phyloP scores from a whole-genome alignment of 352 stramenopile species.

The Pythium brassicae region DNA sequence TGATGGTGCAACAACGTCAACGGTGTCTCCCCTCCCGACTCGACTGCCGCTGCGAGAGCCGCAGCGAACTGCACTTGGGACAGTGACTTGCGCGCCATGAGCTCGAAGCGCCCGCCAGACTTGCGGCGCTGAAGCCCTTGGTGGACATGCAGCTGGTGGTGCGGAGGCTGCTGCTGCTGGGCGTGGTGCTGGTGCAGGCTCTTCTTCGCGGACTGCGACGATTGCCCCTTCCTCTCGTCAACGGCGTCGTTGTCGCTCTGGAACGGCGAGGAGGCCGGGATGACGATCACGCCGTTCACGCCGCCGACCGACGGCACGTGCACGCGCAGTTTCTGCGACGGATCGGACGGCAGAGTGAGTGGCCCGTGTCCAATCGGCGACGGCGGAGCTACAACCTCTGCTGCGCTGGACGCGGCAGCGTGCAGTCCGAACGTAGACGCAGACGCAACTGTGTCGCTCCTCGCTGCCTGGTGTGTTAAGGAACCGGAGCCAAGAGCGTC shows the following conservation, averaged over 20 bases:
- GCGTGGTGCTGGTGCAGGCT: slow-evolving; percentile 12
- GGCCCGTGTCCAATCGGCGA: slow-evolving; percentile 46
- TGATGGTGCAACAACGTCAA: background rate
- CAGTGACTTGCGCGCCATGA: slow-evolving; percentile 34
- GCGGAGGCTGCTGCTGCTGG: slow-evolving; percentile 1
- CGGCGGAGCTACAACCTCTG: background rate
- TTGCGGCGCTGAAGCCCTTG: slow-evolving; percentile 28
- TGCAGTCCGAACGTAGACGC: background rate
- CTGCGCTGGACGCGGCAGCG: background rate
- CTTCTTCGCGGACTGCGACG: slow-evolving; percentile 7
- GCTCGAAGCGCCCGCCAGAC: slow-evolving; percentile 22
- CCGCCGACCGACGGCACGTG: slow-evolving; percentile 55
- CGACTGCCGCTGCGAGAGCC: slow-evolving; percentile 15
- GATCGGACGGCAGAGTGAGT: slow-evolving; percentile 45
- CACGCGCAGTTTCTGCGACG: slow-evolving; percentile 46
- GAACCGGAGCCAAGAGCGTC: background rate
- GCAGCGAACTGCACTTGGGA: slow-evolving; percentile 42
- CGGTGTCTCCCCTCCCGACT: slow-evolving; percentile 3
- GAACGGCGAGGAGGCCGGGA: slow-evolving; percentile 25
- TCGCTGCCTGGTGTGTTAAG: background rate
- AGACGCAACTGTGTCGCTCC: background rate
- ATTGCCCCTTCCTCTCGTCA: background rate
- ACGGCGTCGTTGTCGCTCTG: background rate
- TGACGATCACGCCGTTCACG: slow-evolving; percentile 48
- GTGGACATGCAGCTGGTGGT: slow-evolving; percentile 11